Percentiles rank a stretch among this genome's conserved stretches.
Evolutionary conservation across 345 rosid genomes (phyloP).

Genomic region (Cardamine resedifolia): DNA sequence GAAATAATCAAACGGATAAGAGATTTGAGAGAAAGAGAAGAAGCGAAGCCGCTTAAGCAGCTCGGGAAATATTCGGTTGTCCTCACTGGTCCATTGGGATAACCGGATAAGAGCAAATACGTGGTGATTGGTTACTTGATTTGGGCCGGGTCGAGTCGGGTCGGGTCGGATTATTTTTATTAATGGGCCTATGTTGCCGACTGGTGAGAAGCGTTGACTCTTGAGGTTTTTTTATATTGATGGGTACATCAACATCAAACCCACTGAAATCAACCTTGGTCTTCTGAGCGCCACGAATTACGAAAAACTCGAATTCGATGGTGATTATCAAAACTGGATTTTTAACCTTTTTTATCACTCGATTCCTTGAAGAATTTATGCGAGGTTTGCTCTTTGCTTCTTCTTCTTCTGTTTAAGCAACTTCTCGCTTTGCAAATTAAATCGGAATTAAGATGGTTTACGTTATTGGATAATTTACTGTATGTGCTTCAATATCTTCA

Average conservation of each 20-base stretch:
- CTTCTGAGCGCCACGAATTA: slow-evolving; percentile 20
- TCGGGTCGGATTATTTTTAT: background rate
- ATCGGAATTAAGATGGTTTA: background rate
- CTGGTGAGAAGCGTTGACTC: background rate
- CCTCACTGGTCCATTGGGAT: slow-evolving; percentile 28
- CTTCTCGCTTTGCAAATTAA: background rate
- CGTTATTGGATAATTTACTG: background rate
- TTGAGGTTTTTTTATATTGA: background rate
- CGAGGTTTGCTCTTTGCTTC: slow-evolving; percentile 15
- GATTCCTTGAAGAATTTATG: background rate
- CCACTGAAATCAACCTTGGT: background rate
- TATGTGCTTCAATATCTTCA: background rate
- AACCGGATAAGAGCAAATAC: slow-evolving; percentile 42
- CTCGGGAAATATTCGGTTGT: slow-evolving; percentile 8
- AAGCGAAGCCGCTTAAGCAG: slow-evolving; percentile 27
- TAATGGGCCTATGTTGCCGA: slow-evolving; percentile 1
- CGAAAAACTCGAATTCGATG: background rate
- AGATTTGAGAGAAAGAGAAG: slow-evolving; percentile 37
- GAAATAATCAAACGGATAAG: slow-evolving; percentile 32
- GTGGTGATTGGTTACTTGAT: slow-evolving; percentile 31
- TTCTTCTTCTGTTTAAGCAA: background rate
- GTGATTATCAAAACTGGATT: background rate
- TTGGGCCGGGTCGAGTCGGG: background rate
- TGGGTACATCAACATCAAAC: background rate
- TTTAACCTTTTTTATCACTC: background rate